These are phyloP conservation scores for Nicotiana attenuata DNA, from an alignment of 257 asterid genomes.

Conservation along the genomic window DNA sequence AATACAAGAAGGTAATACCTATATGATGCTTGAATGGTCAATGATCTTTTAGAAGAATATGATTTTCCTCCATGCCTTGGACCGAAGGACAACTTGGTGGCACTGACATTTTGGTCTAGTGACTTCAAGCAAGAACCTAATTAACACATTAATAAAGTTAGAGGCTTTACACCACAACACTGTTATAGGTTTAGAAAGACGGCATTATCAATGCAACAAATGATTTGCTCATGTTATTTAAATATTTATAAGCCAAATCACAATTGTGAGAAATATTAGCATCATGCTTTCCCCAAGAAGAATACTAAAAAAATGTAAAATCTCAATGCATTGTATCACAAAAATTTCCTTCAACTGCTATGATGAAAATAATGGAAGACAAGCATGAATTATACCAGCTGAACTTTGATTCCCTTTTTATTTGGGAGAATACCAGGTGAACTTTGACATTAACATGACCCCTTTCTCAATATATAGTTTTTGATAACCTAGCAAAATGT, in stretches of 20 bases:
- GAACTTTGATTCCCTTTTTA: not conserved
- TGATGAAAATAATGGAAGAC: not conserved
- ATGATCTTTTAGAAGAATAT: conserved; percentile 31
- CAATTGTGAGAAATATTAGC: not conserved
- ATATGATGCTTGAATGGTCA: conserved; percentile 51
- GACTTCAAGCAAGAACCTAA: conserved; percentile 38
- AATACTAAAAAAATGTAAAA: not conserved
- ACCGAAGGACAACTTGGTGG: conserved; percentile 46
- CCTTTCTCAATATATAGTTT: not conserved
- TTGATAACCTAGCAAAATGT: not conserved
- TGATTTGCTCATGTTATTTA: not conserved
- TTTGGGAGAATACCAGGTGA: too few relatives aligned
- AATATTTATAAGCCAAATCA: not conserved
- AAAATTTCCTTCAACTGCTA: not conserved
- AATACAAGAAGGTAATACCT: conserved; percentile 32
- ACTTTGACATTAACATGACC: not conserved
- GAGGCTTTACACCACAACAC: not conserved
- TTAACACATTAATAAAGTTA: conserved; percentile 7
- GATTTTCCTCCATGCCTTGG: conserved; percentile 31
- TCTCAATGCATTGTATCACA: not conserved
- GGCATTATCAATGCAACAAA: not conserved
- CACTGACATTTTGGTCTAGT: conserved; percentile 31
- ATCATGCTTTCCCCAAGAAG: not conserved
- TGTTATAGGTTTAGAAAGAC: not conserved
- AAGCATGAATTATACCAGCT: not conserved